Base-by-base conservation (phyloP, 148 eudicot genomes). In the Amaranthus palmeri region DNA sequence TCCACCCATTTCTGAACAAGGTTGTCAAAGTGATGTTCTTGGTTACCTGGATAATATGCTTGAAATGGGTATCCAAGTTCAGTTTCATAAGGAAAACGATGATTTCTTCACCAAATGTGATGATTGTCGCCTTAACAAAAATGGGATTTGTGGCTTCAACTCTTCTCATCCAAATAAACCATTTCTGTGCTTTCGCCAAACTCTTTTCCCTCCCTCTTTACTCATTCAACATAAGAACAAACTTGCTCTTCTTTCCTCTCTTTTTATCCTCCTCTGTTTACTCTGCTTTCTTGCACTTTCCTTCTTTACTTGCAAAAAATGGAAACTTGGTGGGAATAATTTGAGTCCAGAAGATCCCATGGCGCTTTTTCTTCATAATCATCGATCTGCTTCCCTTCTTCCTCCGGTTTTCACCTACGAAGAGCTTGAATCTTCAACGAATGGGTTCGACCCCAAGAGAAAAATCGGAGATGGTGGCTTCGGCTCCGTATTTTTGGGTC, bases 391-490 rank as follows among this genome's bases (percentile, higher is more conserved):
- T 3, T 83, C 83, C 8, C 85, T 87, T 3, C 89, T 93, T 8
- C 98, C 98, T 5, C 98, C 96, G 3, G 86, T 85, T 3, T 93
- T 90, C 75, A 85, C 95, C 36, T 93, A 78, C 79, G 95, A 93
- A 46, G 98, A 91, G 83, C 95, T 93, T 2, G 90, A 90, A 40
- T 17, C 76, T 0, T 84, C 98, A 25, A 93, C 98, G 0, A 93
- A 93, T 43, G 69, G 86, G 51, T 93, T 93, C 69, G 92, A 91
- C 77, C 88, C 84, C 62, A 86, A 82, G 4, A 77, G 89, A 40
- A 93, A 93, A 44, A 86, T 93, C 4, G 98, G 98, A 2, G 96
- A 89, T 41, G 96, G 98, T 0, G 96, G 96, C 63, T 93, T 93
- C 49, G 96, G 96, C 12, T 91, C 95, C 3, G 98, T 93, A 6